These are phyloP conservation scores for Colletotrichum sp. DNA, from an alignment of 2,329 filamentous ascomycete genomes.

Conservation along the genomic window DNA sequence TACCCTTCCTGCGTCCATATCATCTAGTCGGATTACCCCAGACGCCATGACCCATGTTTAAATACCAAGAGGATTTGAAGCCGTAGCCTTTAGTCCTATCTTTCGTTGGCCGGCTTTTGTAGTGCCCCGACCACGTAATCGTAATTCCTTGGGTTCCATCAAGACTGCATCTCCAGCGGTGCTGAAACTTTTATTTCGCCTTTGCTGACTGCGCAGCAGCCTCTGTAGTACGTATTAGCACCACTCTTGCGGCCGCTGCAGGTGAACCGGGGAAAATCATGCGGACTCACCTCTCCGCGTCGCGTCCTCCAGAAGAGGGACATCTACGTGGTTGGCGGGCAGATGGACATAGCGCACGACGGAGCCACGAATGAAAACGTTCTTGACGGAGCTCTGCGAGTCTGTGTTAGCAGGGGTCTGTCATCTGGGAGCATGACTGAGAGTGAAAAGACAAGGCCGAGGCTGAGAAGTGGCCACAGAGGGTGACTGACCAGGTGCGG, in stretches of 20 bases:
- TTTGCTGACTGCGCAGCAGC: constrained; percentile 63
- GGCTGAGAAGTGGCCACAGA: not conserved
- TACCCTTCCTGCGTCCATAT: not conserved
- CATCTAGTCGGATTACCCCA: not conserved
- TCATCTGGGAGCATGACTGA: not conserved
- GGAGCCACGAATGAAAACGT: constrained; percentile 93
- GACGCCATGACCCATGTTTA: not conserved
- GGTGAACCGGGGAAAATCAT: not conserved
- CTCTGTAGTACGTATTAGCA: constrained; percentile 42
- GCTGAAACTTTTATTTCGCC: constrained; percentile 45
- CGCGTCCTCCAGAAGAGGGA: constrained; percentile 87
- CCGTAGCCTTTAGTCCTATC: not conserved
- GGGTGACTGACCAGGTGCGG: constrained; percentile 76
- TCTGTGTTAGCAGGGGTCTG: not conserved
- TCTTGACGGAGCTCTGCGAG: constrained; percentile 77
- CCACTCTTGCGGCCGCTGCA: not conserved
- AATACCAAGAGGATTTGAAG: not conserved
- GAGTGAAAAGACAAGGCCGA: not conserved
- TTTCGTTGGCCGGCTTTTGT: not conserved
- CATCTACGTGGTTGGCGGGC: constrained; percentile 81
- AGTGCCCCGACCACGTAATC: constrained; percentile 5
- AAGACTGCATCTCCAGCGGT: not conserved
- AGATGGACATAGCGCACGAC: constrained; percentile 94
- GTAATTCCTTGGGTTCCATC: not conserved
- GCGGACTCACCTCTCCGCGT: constrained; percentile 75